Evolutionary conservation across 2,329 filamentous ascomycete genomes (phyloP).

Genomic region (Colletotrichum neosansevieriae): DNA sequence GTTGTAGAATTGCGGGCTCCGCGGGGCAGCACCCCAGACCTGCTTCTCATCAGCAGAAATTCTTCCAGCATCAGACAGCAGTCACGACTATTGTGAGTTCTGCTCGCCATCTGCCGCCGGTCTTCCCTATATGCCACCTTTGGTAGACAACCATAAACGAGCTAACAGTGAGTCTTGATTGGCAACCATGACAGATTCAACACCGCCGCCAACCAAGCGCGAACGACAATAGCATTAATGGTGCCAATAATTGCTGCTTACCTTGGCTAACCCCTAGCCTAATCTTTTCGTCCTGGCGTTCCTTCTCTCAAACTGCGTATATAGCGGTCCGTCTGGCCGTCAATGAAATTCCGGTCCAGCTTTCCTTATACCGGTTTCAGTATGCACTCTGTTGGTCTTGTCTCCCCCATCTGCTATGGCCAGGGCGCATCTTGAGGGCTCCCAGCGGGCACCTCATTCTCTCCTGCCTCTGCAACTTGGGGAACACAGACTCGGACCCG

Average conservation of each 20-base stretch:
- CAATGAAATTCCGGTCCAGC: not conserved
- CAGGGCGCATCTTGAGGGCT: not conserved
- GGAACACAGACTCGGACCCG: not conserved
- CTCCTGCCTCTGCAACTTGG: not conserved
- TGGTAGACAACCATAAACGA: not conserved
- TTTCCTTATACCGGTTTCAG: not conserved
- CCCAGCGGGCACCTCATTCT: not conserved
- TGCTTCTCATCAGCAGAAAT: not conserved
- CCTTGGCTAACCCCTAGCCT: not conserved
- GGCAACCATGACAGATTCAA: not conserved
- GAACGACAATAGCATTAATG: not conserved
- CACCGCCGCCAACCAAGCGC: not conserved
- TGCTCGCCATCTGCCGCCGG: not conserved
- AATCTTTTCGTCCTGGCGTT: not conserved
- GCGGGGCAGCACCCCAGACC: not conserved
- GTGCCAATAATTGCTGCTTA: not conserved
- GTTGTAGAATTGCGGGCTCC: not conserved
- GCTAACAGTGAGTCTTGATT: not conserved
- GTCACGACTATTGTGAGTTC: not conserved
- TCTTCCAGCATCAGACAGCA: constrained; percentile 1
- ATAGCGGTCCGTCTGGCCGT: not conserved
- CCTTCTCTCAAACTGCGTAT: not conserved
- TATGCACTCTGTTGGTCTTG: not conserved
- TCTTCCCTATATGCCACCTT: not conserved
- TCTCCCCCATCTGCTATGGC: not conserved